Base-by-base conservation (phyloP, 2,329 filamentous ascomycete species). In the Rhexocercosporidium sp. region DNA sequence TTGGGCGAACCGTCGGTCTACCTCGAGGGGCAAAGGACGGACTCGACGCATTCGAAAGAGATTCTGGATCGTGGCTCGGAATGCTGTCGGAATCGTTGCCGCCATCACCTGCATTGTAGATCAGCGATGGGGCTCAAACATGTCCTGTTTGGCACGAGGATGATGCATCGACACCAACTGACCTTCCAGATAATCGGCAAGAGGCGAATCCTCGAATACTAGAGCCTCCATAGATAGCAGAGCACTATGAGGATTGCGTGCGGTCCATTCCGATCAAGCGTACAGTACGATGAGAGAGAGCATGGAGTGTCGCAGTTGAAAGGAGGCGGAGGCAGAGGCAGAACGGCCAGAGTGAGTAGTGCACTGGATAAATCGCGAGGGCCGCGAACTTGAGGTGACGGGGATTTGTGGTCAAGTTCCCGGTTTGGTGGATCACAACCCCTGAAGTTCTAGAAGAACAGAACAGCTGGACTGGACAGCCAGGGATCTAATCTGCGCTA, bases 171-270 rank as follows among this genome's bases (percentile, higher is more conserved):
- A 44, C 37, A 59, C 47, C 18, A 65, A 80, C 84, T 76, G 81
- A 96, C 94, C 94, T 88, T 94, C 90, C 74, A 97, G 88, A 82
- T 96, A 96, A 76, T 92, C 89, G 78, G 93, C 94, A 81, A 97
- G 85, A 75, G 94, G 94, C 78, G 92, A 92, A 82, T 94, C 90
- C 82, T 96, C 88, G 81, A 92, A 92, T 74, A 97, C 88, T 75
- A 97, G 85, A 76, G 92, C 89, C 86, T 97, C 94, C 94, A 97
- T 96, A 71, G 70, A 72, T 73, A 67, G 66, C 64, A 62, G 56
- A 63, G 67, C 51, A 72, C 69, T 70, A 70, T 64, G 37, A 64
- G 51, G 64, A 37, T 31, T 46, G 62, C 34, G 57, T n/a, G 64
- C 37, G 27, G 59, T 71, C 73, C 72, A 75, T 74, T 67, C 72